Base-by-base conservation (phyloP, 2,329 filamentous ascomycete genomes). In the Curvularia verruculosa region DNA sequence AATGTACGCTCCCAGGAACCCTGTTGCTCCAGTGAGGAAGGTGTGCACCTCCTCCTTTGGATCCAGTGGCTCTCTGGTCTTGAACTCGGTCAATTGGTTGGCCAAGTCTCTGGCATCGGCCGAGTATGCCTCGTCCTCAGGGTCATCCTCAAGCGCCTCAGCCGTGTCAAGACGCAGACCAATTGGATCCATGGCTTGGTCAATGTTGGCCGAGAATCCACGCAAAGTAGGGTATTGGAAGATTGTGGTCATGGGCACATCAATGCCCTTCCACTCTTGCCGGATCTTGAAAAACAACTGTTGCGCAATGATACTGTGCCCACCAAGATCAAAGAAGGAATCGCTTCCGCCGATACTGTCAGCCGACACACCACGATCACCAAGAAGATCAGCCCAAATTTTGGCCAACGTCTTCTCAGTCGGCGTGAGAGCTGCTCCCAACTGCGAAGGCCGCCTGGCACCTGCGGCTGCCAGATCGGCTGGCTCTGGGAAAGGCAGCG, bases 21-120 rank as follows among this genome's bases (percentile, higher is more conserved):
- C 93, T 5, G 93, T 97, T 3, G 91, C 92, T 41, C 94, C 92
- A 2, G 93, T 97, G 5, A 97, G 79, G 75, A 97, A 90, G 10
- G 95, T 82, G 0, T 88, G 92, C 3, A 81, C 77, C 62, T 79
- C 59, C 66, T 72, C 56, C 55, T 75, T 69, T 19, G 68, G 62
- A 28, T 70, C 64, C n/a, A 77, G 63, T 1, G 86, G 83, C 15
- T 70, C 67, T 29, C 64, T 60, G 1, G 70, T 72, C 58, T 73
- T 72, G 66, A 75, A 74, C 6, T 74, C 67, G 3, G 54, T 69
- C 12, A 90, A 77, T 31, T 81, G 72, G 28, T 77, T 70, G 13
- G 80, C 72, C 10, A 88, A 77, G 48, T 84, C 78, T 36, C 81
- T 76, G 0, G 85, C 78, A 51, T 86, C 83, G 8, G 80, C 79